Evolutionary conservation across 1,139 yeast species (phyloP).

Genomic region (Pichia sp.): DNA sequence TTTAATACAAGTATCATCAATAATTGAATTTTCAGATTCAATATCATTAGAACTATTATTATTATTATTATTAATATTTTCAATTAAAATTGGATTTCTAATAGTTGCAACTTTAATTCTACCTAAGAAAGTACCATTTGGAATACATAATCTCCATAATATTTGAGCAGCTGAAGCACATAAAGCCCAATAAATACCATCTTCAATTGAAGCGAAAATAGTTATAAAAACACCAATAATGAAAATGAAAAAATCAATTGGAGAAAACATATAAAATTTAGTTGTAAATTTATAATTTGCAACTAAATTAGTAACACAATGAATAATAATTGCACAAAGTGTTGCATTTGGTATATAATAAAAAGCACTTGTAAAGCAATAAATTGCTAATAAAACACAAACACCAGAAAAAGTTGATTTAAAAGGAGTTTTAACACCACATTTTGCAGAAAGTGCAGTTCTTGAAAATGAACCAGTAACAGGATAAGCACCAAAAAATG

Average conservation of each 20-base stretch:
- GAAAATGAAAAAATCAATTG: conserved; percentile 72
- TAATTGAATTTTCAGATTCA: background rate
- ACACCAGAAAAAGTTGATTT: conserved; percentile 89
- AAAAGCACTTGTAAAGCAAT: conserved; percentile 75
- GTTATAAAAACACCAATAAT: conserved; percentile 73
- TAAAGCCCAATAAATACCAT: conserved; percentile 85
- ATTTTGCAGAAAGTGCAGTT: conserved; percentile 88
- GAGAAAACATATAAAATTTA: conserved; percentile 69
- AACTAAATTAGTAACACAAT: conserved; percentile 83
- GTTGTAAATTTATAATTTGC: conserved; percentile 66
- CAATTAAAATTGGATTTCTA: conserved; percentile 39
- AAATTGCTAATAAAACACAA: conserved; percentile 79
- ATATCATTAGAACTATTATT: background rate
- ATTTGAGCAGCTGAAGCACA: conserved; percentile 75
- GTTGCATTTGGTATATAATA: conserved; percentile 87
- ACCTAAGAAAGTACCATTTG: conserved; percentile 79
- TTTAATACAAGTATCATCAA: background rate
- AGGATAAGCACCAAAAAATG: conserved; percentile 88
- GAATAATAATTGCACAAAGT: conserved; percentile 79
- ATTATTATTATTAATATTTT: background rate
- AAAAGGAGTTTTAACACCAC: conserved; percentile 90
- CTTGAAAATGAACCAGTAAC: conserved; percentile 94
- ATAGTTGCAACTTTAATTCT: conserved; percentile 64
- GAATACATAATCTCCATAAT: conserved; percentile 69
- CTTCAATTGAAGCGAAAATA: conserved; percentile 74